phyloP scores from a whole-genome alignment of 805 yeast species.

The Yamadazyma ubonensis region DNA sequence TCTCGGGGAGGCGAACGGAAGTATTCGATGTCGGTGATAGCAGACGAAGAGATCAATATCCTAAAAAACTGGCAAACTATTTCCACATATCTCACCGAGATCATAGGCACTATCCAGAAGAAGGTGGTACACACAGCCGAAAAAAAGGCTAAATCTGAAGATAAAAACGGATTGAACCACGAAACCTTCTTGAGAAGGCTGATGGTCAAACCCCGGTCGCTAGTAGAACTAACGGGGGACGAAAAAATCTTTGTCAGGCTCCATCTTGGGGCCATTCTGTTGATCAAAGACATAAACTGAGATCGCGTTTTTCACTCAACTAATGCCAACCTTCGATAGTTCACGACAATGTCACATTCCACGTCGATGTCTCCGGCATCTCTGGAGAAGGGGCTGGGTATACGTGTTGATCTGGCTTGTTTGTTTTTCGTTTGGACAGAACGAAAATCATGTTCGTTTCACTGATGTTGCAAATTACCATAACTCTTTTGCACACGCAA shows the following conservation, averaged over 20 bases:
- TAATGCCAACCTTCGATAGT: too few relatives aligned
- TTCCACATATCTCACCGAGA: constrained; percentile 30
- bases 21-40: constrained; percentile 57
- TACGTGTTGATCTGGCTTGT: constrained; percentile 1
- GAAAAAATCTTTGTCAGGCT: constrained; percentile 52
- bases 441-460: background rate
- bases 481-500: background rate
- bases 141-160: constrained; percentile 10
- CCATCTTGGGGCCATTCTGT: constrained; percentile 62
- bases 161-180: constrained; percentile 25
- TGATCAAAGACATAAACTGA: constrained; percentile 31
- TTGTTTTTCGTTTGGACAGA: background rate
- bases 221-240: constrained; percentile 56
- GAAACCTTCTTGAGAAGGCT: constrained; percentile 60
- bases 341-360: too few relatives aligned
- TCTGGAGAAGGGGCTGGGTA: background rate
- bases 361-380: background rate
- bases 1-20: constrained; percentile 77
- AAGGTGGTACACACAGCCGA: constrained; percentile 18
- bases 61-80: constrained; percentile 57
- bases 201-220: constrained; percentile 52
- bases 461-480: background rate
- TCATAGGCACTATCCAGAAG: constrained; percentile 30
- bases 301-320: background rate
- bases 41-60: constrained; percentile 53